Evolutionary conservation across 2,329 filamentous ascomycete genomes (phyloP), one percentile per base, ranked within the genome.

Genomic region (Apiospora sp.): DNA sequence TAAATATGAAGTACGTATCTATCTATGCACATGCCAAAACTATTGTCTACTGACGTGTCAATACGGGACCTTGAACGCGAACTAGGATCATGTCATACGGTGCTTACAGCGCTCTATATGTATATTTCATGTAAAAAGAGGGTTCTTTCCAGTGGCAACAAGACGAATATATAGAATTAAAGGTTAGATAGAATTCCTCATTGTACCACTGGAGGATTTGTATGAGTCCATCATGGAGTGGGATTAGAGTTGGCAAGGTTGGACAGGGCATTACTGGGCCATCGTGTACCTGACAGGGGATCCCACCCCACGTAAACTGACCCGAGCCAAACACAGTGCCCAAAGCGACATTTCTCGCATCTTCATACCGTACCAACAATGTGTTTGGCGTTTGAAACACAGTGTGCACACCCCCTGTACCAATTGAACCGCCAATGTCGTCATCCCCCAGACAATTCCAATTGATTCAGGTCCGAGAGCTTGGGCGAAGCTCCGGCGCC

Each of bases 381-480:
- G 22, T 2, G 6, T 49, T n/a, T 19, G n/a, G 10, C 22, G 1
- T n/a, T 8, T 10, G 19, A n/a, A 27, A 54, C 24, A 54, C 49
- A 27, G 49, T 54, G 49, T 27, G 49, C 22, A 22, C 16, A 30
- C 8, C 7, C 46, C 44, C 19, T 16, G 43, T 3, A 16, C 51
- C 54, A 30, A 22, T 61, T 16, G 19, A 19, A 4, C 54, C 16
- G 54, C 37, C 34, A 68, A 68, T 68, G 37, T 68, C 64, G 64
- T 68, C 64, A 68, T 68, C 8, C 37, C 43, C 64, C 37, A 46
- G 24, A 4, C 64, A 43, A n/a, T 24, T 67, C 64, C 58, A 64
- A 37, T 41, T 19, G 10, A 44, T 46, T 68, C n/a, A 68, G 61
- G 34, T 41, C 61, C 61, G 61, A 67, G 61, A 54, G 49, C 49